Conservation (phyloP, 2,329 filamentous ascomycete species). For the Aciculosporium take region DNA sequence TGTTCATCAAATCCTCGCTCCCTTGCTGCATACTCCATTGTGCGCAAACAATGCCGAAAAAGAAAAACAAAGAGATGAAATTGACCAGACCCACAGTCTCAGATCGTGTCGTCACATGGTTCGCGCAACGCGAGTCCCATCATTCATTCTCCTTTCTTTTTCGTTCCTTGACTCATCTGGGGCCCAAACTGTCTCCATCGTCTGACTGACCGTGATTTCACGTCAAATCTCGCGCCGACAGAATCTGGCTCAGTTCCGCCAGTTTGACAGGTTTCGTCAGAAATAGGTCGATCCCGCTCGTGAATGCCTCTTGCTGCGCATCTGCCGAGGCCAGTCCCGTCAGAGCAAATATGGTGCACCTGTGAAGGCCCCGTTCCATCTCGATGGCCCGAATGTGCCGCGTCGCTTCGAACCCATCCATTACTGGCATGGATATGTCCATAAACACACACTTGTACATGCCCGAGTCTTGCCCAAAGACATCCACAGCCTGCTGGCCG, state of each 20-base stretch:
- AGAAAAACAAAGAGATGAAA: too few relatives aligned
- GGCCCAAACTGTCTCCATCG: not conserved
- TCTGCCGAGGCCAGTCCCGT: constrained; percentile 33
- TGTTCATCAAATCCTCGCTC: too few relatives aligned
- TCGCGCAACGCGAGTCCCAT: too few relatives aligned
- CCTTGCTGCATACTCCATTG: too few relatives aligned
- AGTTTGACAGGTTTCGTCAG: constrained; percentile 36
- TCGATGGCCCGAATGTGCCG: constrained; percentile 24
- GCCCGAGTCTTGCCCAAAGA: constrained; percentile 8
- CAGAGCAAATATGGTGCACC: constrained; percentile 30
- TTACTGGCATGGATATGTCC: constrained; percentile 40
- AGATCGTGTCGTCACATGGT: too few relatives aligned
- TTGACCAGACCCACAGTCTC: too few relatives aligned
- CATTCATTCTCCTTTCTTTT: not conserved
- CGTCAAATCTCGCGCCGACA: constrained; percentile 1
- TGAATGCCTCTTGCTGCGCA: constrained; percentile 35
- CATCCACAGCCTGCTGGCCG: constrained; percentile 16
- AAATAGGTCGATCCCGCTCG: constrained; percentile 36
- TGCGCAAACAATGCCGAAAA: too few relatives aligned
- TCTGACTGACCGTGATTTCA: not conserved
- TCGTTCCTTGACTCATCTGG: not conserved
- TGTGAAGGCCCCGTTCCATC: not conserved
- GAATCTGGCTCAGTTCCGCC: constrained; percentile 16
- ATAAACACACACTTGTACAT: constrained; percentile 17
- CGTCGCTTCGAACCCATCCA: constrained; percentile 34